Percentiles rank a stretch among this genome's conserved stretches.
Evolutionary conservation across 306 rosid genomes (phyloP).

Genomic region (Calophaca sinica): DNA sequence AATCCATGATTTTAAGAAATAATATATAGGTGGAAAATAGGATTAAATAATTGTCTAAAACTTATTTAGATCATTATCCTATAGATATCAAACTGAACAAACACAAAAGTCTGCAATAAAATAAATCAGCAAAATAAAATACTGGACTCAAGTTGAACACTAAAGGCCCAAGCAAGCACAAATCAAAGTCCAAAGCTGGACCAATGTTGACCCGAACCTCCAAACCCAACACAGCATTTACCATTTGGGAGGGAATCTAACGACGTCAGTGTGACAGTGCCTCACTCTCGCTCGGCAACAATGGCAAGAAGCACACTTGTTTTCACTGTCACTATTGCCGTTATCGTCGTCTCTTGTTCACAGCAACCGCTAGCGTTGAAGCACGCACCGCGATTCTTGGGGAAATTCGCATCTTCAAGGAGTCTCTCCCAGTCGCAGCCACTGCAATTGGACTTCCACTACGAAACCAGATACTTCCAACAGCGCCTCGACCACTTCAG

Average conservation of each 20-base stretch:
- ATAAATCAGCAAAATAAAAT: no score
- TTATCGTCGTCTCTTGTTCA: slow-evolving; percentile 20
- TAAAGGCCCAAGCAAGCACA: neutral
- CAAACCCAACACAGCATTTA: neutral
- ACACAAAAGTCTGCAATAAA: neutral
- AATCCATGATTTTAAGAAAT: no score
- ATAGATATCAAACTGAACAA: no score
- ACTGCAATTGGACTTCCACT: slow-evolving; percentile 36
- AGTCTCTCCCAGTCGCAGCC: neutral
- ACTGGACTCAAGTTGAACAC: neutral
- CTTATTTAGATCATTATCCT: no score
- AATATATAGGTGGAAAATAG: no score
- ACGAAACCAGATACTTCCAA: slow-evolving; percentile 67
- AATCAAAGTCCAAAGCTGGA: neutral
- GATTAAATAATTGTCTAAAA: no score
- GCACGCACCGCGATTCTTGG: slow-evolving; percentile 55
- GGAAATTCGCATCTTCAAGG: slow-evolving; percentile 48
- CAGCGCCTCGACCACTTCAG: slow-evolving; percentile 91
- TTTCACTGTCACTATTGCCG: neutral
- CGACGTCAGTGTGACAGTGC: no score
- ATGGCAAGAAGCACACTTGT: slow-evolving; percentile 40
- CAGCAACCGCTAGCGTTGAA: slow-evolving; percentile 42
- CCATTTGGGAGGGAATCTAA: neutral
- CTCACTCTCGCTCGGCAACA: neutral
- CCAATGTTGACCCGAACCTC: neutral